Evolutionary conservation across 1,284 basidiomycete species (phyloP), one percentile per base, ranked within the genome.

Genomic region (Phylloporus gajari): DNA sequence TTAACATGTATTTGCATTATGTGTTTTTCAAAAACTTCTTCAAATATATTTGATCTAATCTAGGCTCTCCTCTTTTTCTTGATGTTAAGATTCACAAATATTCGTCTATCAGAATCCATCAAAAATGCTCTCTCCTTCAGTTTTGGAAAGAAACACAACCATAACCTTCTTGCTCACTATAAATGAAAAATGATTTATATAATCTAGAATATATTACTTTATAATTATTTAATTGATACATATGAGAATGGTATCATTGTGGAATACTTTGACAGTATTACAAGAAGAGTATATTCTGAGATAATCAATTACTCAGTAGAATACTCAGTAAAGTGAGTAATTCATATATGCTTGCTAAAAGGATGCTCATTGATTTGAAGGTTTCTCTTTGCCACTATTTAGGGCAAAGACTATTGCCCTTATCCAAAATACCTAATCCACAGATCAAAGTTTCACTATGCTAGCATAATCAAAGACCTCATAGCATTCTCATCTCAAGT

Each of bases 351-450:
- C 12, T 19, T 46, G 44, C 15, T 46, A 15, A 21, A 17, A 19
- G 44, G 46, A 46, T 51, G 12, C 25, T 51, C 23, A 51, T 11
- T 17, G 17, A n/a, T 13, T 25, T 25, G 23, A 42, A 64, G 62
- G 30, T n/a, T 48, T 9, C 44, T 63, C 35, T 17, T 63, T 30
- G 61, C 40, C 3, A 44, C 61, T 7, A 66, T 66, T 32, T 7
- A 48, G 23, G 65, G 59, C 40, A 67, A 67, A 17, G 66, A 58
- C 8, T 4, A 21, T 11, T 44, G 30, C 40, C 66, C 66, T 6
- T 67, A 58, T 46, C 66, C 42, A n/a, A 21, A 12, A 5, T 51
- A 51, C 15, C 53, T 72, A 4, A 38, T 73, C 23, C 38, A 59
- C 0, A 72, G 30, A 32, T 68, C 35, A 42, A n/a, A 2, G 7